Percentiles rank a stretch among this genome's conserved stretches.
These are phyloP conservation scores for Musa troglodytarum DNA, from an alignment of 176 grass and related monocot species.

Conservation along the genomic window DNA sequence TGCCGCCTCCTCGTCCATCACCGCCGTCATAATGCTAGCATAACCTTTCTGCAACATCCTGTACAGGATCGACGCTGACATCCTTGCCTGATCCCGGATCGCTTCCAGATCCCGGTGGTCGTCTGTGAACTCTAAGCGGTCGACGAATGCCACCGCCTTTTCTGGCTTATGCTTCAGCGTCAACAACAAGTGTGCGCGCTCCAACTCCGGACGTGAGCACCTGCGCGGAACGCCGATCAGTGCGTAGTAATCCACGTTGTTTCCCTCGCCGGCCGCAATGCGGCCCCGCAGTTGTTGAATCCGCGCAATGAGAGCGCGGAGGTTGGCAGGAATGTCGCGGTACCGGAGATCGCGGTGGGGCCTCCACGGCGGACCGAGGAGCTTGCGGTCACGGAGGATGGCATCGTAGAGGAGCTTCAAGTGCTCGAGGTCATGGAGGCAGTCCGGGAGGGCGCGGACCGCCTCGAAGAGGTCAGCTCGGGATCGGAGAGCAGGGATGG, in stretches of 20 bases:
- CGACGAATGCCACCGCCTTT: constrained; percentile 60
- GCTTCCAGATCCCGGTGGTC: constrained; percentile 80
- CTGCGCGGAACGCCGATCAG: constrained; percentile 57
- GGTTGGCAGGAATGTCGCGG: constrained; percentile 64
- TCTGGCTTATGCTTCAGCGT: constrained; percentile 78
- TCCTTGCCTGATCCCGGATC: constrained; percentile 71
- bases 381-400: constrained; percentile 76
- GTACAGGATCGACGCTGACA: constrained; percentile 78
- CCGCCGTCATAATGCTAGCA: constrained; percentile 45
- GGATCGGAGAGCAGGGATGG: constrained; percentile 75
- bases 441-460: constrained; percentile 56
- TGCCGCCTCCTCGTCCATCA: constrained; percentile 50
- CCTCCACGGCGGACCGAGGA: constrained; percentile 42
- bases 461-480: constrained; percentile 67
- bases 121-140: constrained; percentile 68
- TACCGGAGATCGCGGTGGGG: constrained; percentile 66
- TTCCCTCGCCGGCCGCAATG: constrained; percentile 49
- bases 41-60: constrained; percentile 84
- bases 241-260: constrained; percentile 56
- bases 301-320: constrained; percentile 48
- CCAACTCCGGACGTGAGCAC: constrained; percentile 74
- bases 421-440: constrained; percentile 84
- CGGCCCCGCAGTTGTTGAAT: constrained; percentile 56
- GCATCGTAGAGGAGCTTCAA: constrained; percentile 86
- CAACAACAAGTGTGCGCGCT: constrained; percentile 67